Evolutionary conservation across 2,329 filamentous ascomycete genomes (phyloP).

Genomic region (Gaeumannomyces tritici): DNA sequence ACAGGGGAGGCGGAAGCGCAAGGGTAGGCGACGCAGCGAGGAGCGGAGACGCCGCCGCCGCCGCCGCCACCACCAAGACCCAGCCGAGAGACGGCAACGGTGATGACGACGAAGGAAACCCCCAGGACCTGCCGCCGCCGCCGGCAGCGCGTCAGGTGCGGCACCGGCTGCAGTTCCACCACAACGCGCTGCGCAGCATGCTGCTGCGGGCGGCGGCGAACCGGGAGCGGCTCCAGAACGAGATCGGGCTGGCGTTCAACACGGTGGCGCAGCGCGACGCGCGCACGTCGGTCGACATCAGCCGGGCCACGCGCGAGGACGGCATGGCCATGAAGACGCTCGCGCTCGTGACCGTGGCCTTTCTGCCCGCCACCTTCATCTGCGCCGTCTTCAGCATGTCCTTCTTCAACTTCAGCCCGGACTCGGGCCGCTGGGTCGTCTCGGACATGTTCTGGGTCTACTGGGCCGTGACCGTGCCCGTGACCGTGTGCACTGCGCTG

Average conservation of each 20-base stretch:
- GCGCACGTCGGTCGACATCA: constrained; percentile 25
- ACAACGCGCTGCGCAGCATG: constrained; percentile 23
- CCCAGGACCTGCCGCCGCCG: too few species aligned
- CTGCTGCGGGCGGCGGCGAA: constrained; percentile 26
- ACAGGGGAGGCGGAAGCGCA: too few species aligned
- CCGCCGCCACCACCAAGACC: too few species aligned
- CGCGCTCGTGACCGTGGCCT: constrained; percentile 35
- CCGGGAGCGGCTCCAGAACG: constrained; percentile 36
- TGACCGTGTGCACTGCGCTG: constrained; percentile 10
- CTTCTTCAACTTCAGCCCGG: constrained; percentile 25
- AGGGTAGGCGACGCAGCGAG: not conserved
- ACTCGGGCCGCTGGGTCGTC: constrained; percentile 12
- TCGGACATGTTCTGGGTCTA: constrained; percentile 21
- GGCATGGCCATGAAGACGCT: constrained; percentile 42
- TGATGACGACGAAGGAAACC: too few species aligned
- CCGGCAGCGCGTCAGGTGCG: not conserved
- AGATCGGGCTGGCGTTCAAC: constrained; percentile 44
- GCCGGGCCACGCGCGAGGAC: constrained; percentile 29
- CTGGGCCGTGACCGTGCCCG: constrained; percentile 17
- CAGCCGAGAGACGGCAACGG: too few species aligned
- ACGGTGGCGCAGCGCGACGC: constrained; percentile 31
- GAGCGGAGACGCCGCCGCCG: too few species aligned
- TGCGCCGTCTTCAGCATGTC: constrained; percentile 36
- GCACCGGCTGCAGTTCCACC: constrained; percentile 20
- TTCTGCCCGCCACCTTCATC: constrained; percentile 42